Base-by-base conservation (phyloP, 257 asterid species). In the Marsdenia floribunda region DNA sequence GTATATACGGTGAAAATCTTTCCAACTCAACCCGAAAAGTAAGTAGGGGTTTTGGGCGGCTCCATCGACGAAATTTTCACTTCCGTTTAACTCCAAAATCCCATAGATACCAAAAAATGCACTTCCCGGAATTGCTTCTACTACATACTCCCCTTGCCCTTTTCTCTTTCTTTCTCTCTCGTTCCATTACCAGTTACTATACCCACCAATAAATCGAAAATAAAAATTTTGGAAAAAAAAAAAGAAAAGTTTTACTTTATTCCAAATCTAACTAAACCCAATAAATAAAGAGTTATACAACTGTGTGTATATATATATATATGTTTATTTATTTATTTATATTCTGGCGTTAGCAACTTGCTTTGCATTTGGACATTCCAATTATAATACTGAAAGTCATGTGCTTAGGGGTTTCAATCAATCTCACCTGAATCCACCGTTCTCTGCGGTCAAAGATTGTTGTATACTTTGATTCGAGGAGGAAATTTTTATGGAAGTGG, bases 101-200 rank as follows among this genome's bases (percentile, higher is more conserved):
- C 80, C 35, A 69, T 84, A 77, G 46, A 77, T 70, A 63, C 82
- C 75, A 65, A 47, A 44, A 66, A 60, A 70, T 82, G 77, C 85
- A 79, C 77, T 84, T 85, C 84, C 89, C 86, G 84, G 88, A 82
- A 55, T 86, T 85, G 90, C 90, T 85, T 85, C 90, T 46, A 21
- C 71, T 68, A 71, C 86, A 81, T 83, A 55, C 85, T 33, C 80
- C 10, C 85, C 70, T 60, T n/a, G n/a, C n/a, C n/a, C n/a, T n/a
- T n/a, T n/a, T n/a, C n/a, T n/a, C n/a, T 52, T 67, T 16, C 40
- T 77, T 54, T 37, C 42, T 38, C 9, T 73, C 68, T 78, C 50
- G 76, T 70, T 79, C 71, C 47, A 40, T 40, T 8, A 40, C 46
- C 46, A 40, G 7, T 40, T 40, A 6, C 59, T 24, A 53, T 69